A percentile compares a stretch with the other conserved stretches of the same genome.
Evolutionary conservation across 768 basidiomycete species (phyloP).

Genomic region (Rhizopogon salebrosus): DNA sequence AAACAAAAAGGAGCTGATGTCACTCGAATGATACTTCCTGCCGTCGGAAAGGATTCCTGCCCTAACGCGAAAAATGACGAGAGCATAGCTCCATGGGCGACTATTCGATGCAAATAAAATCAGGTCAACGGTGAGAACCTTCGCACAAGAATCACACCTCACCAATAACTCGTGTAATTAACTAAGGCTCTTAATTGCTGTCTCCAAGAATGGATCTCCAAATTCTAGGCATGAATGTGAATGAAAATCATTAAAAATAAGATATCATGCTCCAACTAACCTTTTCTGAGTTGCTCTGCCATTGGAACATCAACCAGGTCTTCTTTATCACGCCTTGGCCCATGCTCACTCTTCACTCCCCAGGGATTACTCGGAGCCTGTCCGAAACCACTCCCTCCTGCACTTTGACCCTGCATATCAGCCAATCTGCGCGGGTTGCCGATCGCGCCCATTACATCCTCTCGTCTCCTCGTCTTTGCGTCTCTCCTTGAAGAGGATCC

Average conservation of each 20-base stretch:
- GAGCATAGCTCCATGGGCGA: too few species aligned
- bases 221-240: background rate
- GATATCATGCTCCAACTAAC: conserved; percentile 23
- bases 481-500: conserved; percentile 41
- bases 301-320: conserved; percentile 46
- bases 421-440: conserved; percentile 18
- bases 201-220: conserved; percentile 45
- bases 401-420: conserved; percentile 18
- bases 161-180: conserved; percentile 10
- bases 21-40: background rate
- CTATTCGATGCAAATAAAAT: background rate
- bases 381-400: conserved; percentile 5
- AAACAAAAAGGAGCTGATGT: background rate
- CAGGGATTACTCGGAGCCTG: conserved; percentile 13
- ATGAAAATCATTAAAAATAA: background rate
- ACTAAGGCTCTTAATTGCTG: conserved; percentile 22
- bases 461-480: conserved; percentile 45
- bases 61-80: background rate
- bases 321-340: conserved; percentile 48
- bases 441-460: conserved; percentile 29
- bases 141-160: background rate
- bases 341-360: conserved; percentile 30
- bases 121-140: background rate
- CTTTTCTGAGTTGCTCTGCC: conserved; percentile 53
- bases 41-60: too few species aligned